Evolutionary conservation across 208 protist genomes (phyloP).

Genomic region (Vickermania ingenoplastis): DNA sequence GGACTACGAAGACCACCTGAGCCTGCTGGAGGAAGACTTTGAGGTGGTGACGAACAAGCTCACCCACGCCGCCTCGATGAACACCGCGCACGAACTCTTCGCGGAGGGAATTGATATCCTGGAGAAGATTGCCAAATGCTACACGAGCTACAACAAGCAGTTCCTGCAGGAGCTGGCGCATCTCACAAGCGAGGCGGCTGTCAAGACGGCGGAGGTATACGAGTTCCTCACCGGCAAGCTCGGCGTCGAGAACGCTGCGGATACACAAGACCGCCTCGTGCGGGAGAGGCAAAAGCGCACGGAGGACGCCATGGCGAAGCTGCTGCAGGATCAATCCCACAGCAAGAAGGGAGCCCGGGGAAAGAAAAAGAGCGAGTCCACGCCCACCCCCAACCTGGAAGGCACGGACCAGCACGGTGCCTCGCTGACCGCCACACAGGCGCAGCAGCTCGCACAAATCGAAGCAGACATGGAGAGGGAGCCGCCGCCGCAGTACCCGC

Average conservation of each 20-base stretch:
- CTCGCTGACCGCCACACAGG: conserved; percentile 27
- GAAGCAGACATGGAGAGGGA: conserved; percentile 5
- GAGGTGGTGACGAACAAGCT: conserved; percentile 22
- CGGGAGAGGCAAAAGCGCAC: conserved; percentile 4
- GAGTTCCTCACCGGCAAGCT: conserved; percentile 15
- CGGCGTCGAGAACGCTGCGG: conserved; percentile 24
- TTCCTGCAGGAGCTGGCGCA: conserved; percentile 21
- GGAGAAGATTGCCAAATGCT: conserved; percentile 38
- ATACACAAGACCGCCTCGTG: conserved; percentile 13
- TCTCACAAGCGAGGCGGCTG: conserved; percentile 12
- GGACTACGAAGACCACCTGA: conserved; percentile 54
- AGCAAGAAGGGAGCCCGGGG: background rate
- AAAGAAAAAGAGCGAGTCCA: background rate
- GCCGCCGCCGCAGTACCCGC: background rate
- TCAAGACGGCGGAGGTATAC: conserved; percentile 14
- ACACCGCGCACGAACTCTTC: conserved; percentile 49
- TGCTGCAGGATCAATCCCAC: conserved; percentile 9
- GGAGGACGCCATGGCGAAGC: conserved; percentile 1
- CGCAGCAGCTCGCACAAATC: conserved; percentile 11
- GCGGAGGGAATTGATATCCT: conserved; percentile 39
- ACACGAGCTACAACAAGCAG: conserved; percentile 46
- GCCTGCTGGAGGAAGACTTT: conserved; percentile 41
- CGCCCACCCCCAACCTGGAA: conserved; percentile 5
- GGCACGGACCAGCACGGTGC: conserved; percentile 8
- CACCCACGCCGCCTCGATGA: conserved; percentile 27